These are phyloP conservation scores for Lactarius deliciosus DNA, from an alignment of 768 basidiomycete genomes.

Conservation along the genomic window DNA sequence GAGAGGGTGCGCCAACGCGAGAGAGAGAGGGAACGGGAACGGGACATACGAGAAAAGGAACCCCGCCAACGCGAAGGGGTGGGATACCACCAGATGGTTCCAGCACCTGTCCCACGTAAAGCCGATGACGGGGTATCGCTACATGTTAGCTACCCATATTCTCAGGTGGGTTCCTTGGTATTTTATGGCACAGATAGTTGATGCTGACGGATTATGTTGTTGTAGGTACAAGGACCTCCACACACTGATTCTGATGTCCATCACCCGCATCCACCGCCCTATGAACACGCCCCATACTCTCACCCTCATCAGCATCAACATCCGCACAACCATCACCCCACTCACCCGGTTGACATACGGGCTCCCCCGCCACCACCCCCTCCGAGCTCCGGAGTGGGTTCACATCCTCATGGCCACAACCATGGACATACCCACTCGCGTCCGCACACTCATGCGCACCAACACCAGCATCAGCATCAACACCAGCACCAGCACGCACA, in stretches of 20 bases:
- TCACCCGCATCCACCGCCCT: slow-evolving; percentile 21
- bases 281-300: slow-evolving; percentile 25
- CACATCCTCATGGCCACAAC: slow-evolving; percentile 30
- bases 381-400: slow-evolving; percentile 17
- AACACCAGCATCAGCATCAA: slow-evolving; percentile 29
- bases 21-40: slow-evolving; percentile 30
- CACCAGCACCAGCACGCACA: slow-evolving; percentile 30
- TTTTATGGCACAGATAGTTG: background rate
- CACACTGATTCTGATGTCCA: slow-evolving; percentile 15
- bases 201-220: background rate
- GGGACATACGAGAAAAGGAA: slow-evolving; percentile 30
- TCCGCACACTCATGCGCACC: slow-evolving; percentile 32
- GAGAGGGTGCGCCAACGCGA: slow-evolving; percentile 34
- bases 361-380: slow-evolving; percentile 12
- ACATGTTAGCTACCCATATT: slow-evolving; percentile 14
- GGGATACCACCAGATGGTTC: slow-evolving; percentile 27
- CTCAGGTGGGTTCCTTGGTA: background rate
- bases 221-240: slow-evolving; percentile 9
- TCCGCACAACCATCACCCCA: slow-evolving; percentile 16
- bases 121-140: slow-evolving; percentile 21
- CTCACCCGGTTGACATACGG: slow-evolving; percentile 14
- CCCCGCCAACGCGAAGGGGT: slow-evolving; percentile 32
- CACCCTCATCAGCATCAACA: slow-evolving; percentile 21
- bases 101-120: slow-evolving; percentile 23
- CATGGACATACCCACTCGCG: slow-evolving; percentile 30